Evolutionary conservation across 345 rosid genomes (phyloP).

Genomic region (Salix suchowensis): DNA sequence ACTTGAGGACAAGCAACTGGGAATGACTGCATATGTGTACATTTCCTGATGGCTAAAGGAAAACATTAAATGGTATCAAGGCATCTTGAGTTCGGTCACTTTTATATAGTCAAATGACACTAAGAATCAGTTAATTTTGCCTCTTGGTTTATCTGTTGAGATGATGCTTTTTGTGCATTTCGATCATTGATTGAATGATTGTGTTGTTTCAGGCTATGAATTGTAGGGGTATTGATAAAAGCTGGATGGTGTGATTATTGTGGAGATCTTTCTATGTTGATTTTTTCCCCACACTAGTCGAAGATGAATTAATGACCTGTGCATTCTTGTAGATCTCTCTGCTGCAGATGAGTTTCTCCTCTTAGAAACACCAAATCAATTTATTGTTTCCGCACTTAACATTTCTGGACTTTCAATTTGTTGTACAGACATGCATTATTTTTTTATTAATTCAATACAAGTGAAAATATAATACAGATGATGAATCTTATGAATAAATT

Average conservation of each 20-base stretch:
- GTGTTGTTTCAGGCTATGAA: conserved; percentile 41
- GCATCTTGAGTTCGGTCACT: not conserved
- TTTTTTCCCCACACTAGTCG: conserved; percentile 20
- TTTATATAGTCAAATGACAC: not conserved
- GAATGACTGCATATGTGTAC: not conserved
- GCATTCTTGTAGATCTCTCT: conserved; percentile 39
- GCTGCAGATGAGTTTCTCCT: conserved; percentile 58
- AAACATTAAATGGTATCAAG: not conserved
- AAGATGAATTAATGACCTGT: conserved; percentile 30
- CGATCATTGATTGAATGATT: conserved; percentile 20
- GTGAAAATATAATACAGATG: conserved; percentile 7
- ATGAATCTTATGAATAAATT: not conserved
- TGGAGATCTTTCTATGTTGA: conserved; percentile 21
- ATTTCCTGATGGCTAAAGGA: not conserved
- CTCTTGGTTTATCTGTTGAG: not conserved
- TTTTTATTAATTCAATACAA: conserved; percentile 17
- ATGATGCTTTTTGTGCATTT: conserved; percentile 6
- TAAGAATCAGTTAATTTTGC: not conserved
- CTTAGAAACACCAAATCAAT: conserved; percentile 41
- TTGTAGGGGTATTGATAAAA: conserved; percentile 23
- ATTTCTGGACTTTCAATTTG: conserved; percentile 18
- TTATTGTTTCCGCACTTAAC: conserved; percentile 18
- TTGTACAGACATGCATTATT: conserved; percentile 38
- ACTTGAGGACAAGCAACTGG: not conserved
- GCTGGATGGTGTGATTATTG: conserved; percentile 20